phyloP scores from a whole-genome alignment of 2,329 filamentous ascomycete species.

The Didymella pinodella region DNA sequence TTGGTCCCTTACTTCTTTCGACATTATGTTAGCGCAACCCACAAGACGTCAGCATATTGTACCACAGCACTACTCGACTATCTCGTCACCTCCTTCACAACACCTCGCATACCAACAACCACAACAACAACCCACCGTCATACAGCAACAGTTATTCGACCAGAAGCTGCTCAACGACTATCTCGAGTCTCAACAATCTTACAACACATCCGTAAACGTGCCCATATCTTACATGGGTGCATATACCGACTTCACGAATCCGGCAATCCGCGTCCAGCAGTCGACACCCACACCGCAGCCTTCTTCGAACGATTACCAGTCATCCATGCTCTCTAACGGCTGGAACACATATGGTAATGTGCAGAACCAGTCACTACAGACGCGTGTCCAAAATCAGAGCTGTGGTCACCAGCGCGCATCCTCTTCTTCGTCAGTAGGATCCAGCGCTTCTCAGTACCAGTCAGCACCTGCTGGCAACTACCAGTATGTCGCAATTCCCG shows the following conservation, averaged over 20 bases:
- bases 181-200: slow-evolving; percentile 47
- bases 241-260: slow-evolving; percentile 46
- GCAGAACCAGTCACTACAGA: slow-evolving; percentile 46
- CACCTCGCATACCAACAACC: slow-evolving; percentile 40
- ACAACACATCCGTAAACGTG: slow-evolving; percentile 27
- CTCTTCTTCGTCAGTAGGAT: slow-evolving; percentile 52
- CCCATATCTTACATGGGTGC: slow-evolving; percentile 46
- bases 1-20: slow-evolving; percentile 40
- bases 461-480: slow-evolving; percentile 42
- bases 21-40: slow-evolving; percentile 50
- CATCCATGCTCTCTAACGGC: slow-evolving; percentile 43
- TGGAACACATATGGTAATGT: slow-evolving; percentile 47
- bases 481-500: slow-evolving; percentile 56
- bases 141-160: slow-evolving; percentile 42
- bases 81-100: slow-evolving; percentile 45
- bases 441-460: slow-evolving; percentile 48
- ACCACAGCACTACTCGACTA: slow-evolving; percentile 33
- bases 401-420: slow-evolving; percentile 50
- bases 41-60: slow-evolving; percentile 49
- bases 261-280: slow-evolving; percentile 52
- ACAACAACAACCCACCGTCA: slow-evolving; percentile 33
- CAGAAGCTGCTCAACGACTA: slow-evolving; percentile 50
- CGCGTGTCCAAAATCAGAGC: slow-evolving; percentile 40
- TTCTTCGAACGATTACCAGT: slow-evolving; percentile 36
- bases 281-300: slow-evolving; percentile 51